These are phyloP conservation scores for Boletus reticuloceps DNA, from an alignment of 768 basidiomycete species.

Conservation along the genomic window DNA sequence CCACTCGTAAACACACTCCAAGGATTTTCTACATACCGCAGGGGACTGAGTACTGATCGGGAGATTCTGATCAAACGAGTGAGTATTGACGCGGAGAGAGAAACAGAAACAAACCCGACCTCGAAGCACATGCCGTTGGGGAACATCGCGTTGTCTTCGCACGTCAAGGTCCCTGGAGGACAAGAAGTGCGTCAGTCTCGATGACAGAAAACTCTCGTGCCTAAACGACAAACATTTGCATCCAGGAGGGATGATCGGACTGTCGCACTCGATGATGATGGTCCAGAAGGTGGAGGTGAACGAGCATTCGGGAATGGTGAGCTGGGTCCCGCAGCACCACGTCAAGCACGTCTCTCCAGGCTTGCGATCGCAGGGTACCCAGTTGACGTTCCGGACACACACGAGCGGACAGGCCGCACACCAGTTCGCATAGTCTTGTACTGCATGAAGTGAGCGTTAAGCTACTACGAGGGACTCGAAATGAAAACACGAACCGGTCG, in stretches of 20 bases:
- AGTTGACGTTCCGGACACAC: not conserved
- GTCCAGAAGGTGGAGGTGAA: slow-evolving; percentile 4
- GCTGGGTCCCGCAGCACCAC: slow-evolving; percentile 1
- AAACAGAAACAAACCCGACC: not conserved
- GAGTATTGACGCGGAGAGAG: not conserved
- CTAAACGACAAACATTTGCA: not conserved
- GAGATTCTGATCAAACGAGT: not conserved
- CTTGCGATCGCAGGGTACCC: not conserved
- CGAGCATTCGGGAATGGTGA: not conserved
- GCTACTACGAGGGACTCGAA: not conserved
- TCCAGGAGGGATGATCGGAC: not conserved
- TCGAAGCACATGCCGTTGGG: slow-evolving; percentile 1
- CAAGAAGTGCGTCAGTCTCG: not conserved
- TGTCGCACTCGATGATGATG: slow-evolving; percentile 11
- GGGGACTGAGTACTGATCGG: not conserved
- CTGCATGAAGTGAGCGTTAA: not conserved
- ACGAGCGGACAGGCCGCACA: not conserved
- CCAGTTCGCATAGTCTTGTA: not conserved
- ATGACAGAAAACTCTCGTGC: not conserved
- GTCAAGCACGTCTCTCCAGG: not conserved
- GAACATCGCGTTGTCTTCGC: slow-evolving; percentile 5
- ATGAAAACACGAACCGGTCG: not conserved
- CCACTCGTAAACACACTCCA: not conserved
- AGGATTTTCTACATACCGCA: not conserved
- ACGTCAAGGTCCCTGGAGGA: slow-evolving; percentile 2